Evolutionary conservation across 495 filamentous ascomycete genomes (phyloP).

Genomic region (Neurospora sp.): DNA sequence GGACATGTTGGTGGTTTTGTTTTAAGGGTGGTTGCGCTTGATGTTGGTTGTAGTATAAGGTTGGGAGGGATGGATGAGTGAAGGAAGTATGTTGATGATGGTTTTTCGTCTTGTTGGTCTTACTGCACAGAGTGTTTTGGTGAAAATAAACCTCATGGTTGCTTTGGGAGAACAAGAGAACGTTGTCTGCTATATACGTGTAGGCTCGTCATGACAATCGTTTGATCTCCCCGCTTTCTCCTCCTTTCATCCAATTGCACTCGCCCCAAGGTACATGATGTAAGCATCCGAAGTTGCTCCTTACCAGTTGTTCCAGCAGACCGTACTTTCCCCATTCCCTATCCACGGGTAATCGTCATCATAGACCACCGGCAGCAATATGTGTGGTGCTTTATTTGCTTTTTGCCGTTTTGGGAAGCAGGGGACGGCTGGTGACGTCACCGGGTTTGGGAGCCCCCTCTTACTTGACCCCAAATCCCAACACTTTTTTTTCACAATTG

Average conservation of each 20-base stretch:
- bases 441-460: not conserved
- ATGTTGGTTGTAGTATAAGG: not conserved
- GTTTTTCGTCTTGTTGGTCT: not conserved
- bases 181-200: not conserved
- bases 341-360: not conserved
- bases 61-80: not conserved
- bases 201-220: not conserved
- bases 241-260: not conserved
- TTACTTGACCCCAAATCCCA: not conserved
- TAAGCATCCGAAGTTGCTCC: not conserved
- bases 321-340: not conserved
- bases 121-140: not conserved
- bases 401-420: not conserved
- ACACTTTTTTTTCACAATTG: not conserved
- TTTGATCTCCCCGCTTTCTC: not conserved
- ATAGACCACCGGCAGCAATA: not conserved
- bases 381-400: not conserved
- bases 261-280: not conserved
- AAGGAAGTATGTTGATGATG: not conserved
- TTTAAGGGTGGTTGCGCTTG: not conserved
- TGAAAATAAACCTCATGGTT: not conserved
- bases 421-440: not conserved
- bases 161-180: not conserved
- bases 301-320: not conserved
- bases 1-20: slow-evolving; percentile 15